phyloP scores from a whole-genome alignment of 352 stramenopile species.

The Globisporangium paddicum region DNA sequence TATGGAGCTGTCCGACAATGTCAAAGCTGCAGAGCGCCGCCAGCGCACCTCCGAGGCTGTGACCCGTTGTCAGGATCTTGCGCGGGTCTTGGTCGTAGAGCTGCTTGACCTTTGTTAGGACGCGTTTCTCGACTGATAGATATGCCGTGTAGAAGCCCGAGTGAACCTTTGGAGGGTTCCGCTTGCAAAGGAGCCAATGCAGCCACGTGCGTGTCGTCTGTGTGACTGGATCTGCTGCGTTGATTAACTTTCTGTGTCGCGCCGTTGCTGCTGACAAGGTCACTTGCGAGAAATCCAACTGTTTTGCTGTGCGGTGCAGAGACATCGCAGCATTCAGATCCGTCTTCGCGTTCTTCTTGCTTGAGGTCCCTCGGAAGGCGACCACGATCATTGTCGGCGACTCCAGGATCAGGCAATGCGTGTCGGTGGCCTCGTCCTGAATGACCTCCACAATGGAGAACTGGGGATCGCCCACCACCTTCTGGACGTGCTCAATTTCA shows the following conservation, averaged over 20 bases:
- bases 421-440: constrained; percentile 31
- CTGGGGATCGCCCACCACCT: constrained; percentile 20
- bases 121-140: constrained; percentile 23
- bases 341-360: constrained; percentile 37
- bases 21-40: constrained; percentile 39
- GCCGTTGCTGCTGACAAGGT: background rate
- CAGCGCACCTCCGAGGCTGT: constrained; percentile 38
- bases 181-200: constrained; percentile 25
- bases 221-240: background rate
- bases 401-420: constrained; percentile 30
- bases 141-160: constrained; percentile 41
- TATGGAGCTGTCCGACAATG: constrained; percentile 21
- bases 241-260: background rate
- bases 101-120: constrained; percentile 18
- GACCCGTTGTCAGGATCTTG: constrained; percentile 29
- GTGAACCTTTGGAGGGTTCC: constrained; percentile 32
- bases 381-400: constrained; percentile 28
- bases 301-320: constrained; percentile 20
- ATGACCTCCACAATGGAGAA: constrained; percentile 29
- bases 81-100: constrained; percentile 19
- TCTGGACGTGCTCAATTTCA: constrained; percentile 18
- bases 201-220: constrained; percentile 16
- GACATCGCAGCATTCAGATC: constrained; percentile 35
- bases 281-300: constrained; percentile 21
- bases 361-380: constrained; percentile 36